Evolutionary conservation across 108 stramenopile genomes (phyloP), one percentile per base, ranked within the genome.

Genomic region (Bacterosira constricta): DNA sequence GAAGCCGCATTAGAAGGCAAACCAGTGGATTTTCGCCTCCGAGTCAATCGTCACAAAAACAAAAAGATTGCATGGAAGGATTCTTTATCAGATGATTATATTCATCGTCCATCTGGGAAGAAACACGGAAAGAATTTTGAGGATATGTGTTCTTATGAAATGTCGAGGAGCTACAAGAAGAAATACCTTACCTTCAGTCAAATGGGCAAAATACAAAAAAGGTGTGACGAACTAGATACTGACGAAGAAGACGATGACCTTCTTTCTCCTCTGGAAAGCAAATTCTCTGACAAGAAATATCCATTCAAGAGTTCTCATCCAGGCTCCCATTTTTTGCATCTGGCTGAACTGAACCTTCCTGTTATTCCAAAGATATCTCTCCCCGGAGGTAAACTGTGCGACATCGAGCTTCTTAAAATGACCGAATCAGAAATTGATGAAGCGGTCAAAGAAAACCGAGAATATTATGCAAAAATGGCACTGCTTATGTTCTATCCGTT

Each of bases 401-500:
- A 37, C 11, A 15, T 73, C 1, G 34, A 73, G 17, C 55, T 65
- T 36, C 46, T 73, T 18, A 2, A 56, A 37, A 20, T 73, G 12
- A 49, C 32, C 26, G 20, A 17, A 27, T 18, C 46, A 4, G 10
- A 25, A 4, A 39, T 30, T 42, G 39, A 15, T n/a, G 41, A 42
- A 21, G 38, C 13, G 5, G 9, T 18, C 11, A 46, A 17, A 46
- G 23, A 57, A 26, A 73, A 65, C 36, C 39, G 73, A 57, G 73
- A 73, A 44, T 38, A 47, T 2, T 73, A 73, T 65, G 73, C 73
- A 49, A 58, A 73, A 45, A 47, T 50, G 42, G 63, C 63, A 38
- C 34, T 73, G 26, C 31, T 73, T 29, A 65, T 73, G 73, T 73
- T 73, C 41, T 73, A 64, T 55, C 71, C 71, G 32, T 63, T 73